Percentiles rank a stretch among this genome's conserved stretches.
These are phyloP conservation scores for Perkinsus marinus DNA, from an alignment of 169 alveolate species.

Conservation along the genomic window DNA sequence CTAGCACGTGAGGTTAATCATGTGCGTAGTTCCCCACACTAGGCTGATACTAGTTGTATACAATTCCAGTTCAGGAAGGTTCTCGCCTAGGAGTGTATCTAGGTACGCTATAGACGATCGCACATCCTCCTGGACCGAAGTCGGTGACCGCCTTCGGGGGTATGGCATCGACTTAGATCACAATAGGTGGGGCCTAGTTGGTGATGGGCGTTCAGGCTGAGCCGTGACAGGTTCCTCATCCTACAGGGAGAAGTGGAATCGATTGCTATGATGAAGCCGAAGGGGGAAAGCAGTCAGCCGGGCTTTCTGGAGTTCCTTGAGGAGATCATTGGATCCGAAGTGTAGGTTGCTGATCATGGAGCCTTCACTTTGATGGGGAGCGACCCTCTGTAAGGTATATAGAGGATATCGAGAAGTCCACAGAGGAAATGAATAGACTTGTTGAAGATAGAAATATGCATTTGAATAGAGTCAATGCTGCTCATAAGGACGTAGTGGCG, in stretches of 20 bases:
- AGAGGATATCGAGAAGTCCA: constrained; percentile 44
- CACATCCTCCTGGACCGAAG: constrained; percentile 72
- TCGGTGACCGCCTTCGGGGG: constrained; percentile 58
- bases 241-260: constrained; percentile 96
- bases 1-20: too few relatives aligned
- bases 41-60: too few relatives aligned
- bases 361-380: background rate
- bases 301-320: constrained; percentile 92
- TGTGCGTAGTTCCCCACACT: too few relatives aligned
- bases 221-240: constrained; percentile 24
- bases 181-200: constrained; percentile 56
- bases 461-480: constrained; percentile 46
- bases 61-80: too few relatives aligned
- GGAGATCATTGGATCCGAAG: constrained; percentile 85
- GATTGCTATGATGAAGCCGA: constrained; percentile 92
- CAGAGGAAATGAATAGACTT: constrained; percentile 39
- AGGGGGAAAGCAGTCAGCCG: constrained; percentile 71
- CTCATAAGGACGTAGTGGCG: constrained; percentile 62
- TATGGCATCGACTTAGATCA: constrained; percentile 88
- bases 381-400: constrained; percentile 23
- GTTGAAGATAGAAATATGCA: constrained; percentile 56
- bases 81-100: too few relatives aligned
- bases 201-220: constrained; percentile 20
- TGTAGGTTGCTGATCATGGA: background rate
- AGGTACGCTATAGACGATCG: constrained; percentile 65